These are phyloP conservation scores for Durotheca rogersii DNA, from an alignment of 495 filamentous ascomycete species.

Conservation along the genomic window DNA sequence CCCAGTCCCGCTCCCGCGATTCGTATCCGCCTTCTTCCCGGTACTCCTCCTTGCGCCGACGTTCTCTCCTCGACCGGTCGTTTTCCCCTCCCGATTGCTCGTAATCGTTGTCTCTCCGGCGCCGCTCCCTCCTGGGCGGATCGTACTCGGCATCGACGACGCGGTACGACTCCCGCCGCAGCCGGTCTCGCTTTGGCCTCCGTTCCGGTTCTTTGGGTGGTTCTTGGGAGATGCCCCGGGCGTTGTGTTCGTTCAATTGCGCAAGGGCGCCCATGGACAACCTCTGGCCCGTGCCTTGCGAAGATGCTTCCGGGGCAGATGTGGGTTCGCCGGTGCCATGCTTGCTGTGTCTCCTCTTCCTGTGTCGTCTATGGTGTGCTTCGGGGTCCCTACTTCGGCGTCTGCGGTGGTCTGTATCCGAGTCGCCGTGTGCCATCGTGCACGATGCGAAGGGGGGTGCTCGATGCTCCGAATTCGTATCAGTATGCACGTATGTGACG, in stretches of 20 bases:
- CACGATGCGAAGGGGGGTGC: constrained; percentile 1
- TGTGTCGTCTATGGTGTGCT: constrained; percentile 28
- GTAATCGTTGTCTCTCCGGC: constrained; percentile 24
- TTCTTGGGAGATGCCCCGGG: constrained; percentile 31
- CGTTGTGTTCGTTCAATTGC: constrained; percentile 59
- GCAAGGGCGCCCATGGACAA: constrained; percentile 62
- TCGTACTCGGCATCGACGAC: constrained; percentile 28
- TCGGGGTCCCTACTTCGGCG: constrained; percentile 34
- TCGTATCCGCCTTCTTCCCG: constrained; percentile 32
- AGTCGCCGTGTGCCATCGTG: constrained; percentile 36
- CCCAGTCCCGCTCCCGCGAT: constrained; percentile 33
- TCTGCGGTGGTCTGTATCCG: constrained; percentile 28
- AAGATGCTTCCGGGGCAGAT: constrained; percentile 21
- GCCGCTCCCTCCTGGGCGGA: constrained; percentile 19
- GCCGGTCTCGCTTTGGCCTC: constrained; percentile 20
- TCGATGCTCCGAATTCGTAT: constrained; percentile 3
- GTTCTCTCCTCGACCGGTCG: constrained; percentile 36
- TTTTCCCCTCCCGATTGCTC: constrained; percentile 22
- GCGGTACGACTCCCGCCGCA: constrained; percentile 23
- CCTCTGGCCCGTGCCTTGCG: constrained; percentile 23
- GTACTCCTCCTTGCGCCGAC: constrained; percentile 36
- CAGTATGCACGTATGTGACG: no score
- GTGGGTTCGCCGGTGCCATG: constrained; percentile 21
- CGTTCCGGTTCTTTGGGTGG: constrained; percentile 27
- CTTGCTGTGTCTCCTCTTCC: constrained; percentile 31